These are phyloP conservation scores for Zygosaccharomyces pseudobailii DNA, from an alignment of 1,139 yeast genomes.

Conservation along the genomic window DNA sequence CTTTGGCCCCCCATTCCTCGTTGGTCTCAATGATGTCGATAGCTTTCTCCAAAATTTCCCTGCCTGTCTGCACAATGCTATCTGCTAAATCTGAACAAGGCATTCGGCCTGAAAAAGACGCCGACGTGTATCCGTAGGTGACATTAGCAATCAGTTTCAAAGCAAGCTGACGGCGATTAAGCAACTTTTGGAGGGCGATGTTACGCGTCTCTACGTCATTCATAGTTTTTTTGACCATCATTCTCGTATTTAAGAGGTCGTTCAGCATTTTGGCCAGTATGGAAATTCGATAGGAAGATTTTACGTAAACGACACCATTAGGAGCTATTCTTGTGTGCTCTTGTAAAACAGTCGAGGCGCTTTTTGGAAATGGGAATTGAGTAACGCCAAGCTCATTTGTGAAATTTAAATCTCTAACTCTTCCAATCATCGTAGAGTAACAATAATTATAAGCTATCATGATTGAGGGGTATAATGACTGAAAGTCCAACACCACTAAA, in stretches of 20 bases:
- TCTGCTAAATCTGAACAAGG: conserved; percentile 95
- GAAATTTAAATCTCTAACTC: conserved; percentile 50
- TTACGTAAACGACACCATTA: conserved; percentile 77
- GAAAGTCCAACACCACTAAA: conserved; percentile 82
- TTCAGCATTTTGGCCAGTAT: conserved; percentile 76
- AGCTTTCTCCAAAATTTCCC: conserved; percentile 74
- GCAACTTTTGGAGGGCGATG: conserved; percentile 45
- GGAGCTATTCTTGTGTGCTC: conserved; percentile 69
- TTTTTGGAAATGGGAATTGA: conserved; percentile 49
- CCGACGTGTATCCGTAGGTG: conserved; percentile 95
- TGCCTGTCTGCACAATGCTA: conserved; percentile 84
- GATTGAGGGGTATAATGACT: conserved; percentile 87
- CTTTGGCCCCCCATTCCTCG: conserved; percentile 74
- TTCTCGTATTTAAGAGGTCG: conserved; percentile 75
- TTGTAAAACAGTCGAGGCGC: conserved; percentile 49
- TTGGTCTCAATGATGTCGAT: conserved; percentile 61
- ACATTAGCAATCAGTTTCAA: conserved; percentile 89
- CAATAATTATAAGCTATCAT: conserved; percentile 91
- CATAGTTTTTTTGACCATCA: conserved; percentile 75
- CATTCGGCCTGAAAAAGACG: conserved; percentile 94
- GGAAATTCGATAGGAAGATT: conserved; percentile 62
- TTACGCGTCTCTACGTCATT: conserved; percentile 38
- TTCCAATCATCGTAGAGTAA: conserved; percentile 79
- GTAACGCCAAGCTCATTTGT: conserved; percentile 51
- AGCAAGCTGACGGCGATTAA: conserved; percentile 79